These are phyloP conservation scores for Themeda triandra DNA, from an alignment of 176 grass and related monocot genomes.

Conservation along the genomic window DNA sequence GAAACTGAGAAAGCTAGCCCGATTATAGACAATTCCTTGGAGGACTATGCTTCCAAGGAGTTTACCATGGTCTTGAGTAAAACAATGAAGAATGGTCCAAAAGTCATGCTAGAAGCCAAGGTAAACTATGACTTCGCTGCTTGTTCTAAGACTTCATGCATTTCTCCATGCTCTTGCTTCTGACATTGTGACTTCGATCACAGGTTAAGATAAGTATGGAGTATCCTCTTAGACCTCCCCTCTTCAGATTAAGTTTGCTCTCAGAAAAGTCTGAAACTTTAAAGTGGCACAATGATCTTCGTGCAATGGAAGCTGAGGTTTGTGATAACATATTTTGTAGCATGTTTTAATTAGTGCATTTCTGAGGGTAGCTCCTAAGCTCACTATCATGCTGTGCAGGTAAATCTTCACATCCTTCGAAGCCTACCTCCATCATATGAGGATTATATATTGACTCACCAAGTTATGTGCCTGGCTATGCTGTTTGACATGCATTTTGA, in stretches of 20 bases:
- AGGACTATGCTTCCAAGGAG: slow-evolving; percentile 73
- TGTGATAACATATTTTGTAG: slow-evolving; percentile 9
- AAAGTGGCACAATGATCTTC: slow-evolving; percentile 80
- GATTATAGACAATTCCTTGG: slow-evolving; percentile 52
- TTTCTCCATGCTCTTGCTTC: not conserved
- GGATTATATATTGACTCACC: slow-evolving; percentile 71
- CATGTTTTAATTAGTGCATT: not conserved
- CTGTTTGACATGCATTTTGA: slow-evolving; percentile 89
- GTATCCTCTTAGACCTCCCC: slow-evolving; percentile 88
- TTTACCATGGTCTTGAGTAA: slow-evolving; percentile 71
- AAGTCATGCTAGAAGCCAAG: slow-evolving; percentile 83
- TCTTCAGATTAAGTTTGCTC: slow-evolving; percentile 56
- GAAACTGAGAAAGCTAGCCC: slow-evolving; percentile 41
- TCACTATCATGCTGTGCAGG: slow-evolving; percentile 39
- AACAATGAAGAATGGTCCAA: slow-evolving; percentile 46
- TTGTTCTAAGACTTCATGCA: not conserved
- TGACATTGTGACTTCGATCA: slow-evolving; percentile 19
- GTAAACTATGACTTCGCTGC: slow-evolving; percentile 30
- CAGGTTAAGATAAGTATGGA: slow-evolving; percentile 88
- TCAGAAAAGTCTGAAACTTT: slow-evolving; percentile 40
- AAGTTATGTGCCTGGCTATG: slow-evolving; percentile 78
- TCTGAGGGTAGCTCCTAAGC: not conserved
- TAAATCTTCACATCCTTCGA: slow-evolving; percentile 81
- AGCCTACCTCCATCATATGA: slow-evolving; percentile 42
- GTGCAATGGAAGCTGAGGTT: slow-evolving; percentile 96